phyloP scores from a whole-genome alignment of 352 stramenopile species.

The Blastocystis sp. region DNA sequence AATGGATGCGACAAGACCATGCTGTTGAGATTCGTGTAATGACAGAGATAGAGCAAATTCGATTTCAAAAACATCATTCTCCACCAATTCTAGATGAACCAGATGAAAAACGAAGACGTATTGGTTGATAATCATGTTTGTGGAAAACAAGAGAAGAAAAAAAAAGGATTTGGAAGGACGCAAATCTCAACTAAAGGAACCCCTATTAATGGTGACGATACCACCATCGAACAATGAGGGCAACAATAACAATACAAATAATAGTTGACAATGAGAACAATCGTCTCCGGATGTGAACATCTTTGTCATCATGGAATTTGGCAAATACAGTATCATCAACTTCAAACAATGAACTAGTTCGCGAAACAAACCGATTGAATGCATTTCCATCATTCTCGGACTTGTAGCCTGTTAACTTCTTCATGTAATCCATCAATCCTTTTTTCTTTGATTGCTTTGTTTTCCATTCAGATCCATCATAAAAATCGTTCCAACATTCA shows the following conservation, averaged over 20 bases:
- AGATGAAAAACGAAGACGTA: too few species aligned
- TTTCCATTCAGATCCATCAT: neutral
- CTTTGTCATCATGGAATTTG: constrained; percentile 24
- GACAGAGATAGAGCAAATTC: neutral
- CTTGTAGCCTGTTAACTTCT: neutral
- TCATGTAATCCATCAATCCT: constrained; percentile 45
- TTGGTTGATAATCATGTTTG: neutral
- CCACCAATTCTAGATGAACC: too few species aligned
- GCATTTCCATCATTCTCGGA: neutral
- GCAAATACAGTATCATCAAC: constrained; percentile 8
- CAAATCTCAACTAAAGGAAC: neutral
- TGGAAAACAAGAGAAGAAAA: neutral
- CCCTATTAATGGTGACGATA: neutral
- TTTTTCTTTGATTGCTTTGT: neutral
- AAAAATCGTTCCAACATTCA: constrained; percentile 26
- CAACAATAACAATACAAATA: neutral
- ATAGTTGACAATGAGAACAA: neutral
- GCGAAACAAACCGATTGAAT: neutral
- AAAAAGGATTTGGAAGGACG: neutral
- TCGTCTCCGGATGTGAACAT: neutral
- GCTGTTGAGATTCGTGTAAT: neutral
- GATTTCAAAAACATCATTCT: too few species aligned
- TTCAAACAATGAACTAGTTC: constrained; percentile 3
- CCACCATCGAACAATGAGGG: neutral
- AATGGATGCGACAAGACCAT: neutral